Evolutionary conservation across 2,329 filamentous ascomycete species (phyloP).

Genomic region (Beauveria pseudobassiana): DNA sequence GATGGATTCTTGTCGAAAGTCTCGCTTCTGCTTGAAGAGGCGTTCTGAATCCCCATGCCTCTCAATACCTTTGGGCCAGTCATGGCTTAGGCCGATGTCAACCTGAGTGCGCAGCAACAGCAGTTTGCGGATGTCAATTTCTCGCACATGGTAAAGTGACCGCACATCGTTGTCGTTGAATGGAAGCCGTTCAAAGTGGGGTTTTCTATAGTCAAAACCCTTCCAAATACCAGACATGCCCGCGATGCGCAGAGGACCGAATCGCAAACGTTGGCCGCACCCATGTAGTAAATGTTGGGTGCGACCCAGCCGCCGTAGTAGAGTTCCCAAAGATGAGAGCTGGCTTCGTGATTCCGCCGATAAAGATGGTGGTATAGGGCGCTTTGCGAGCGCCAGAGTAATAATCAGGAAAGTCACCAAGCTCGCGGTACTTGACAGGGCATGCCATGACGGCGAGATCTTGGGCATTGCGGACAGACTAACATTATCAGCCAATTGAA

Average conservation of each 20-base stretch:
- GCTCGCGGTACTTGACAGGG: conserved; percentile 75
- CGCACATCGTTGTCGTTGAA: conserved; percentile 71
- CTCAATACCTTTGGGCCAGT: conserved; percentile 87
- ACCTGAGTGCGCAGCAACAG: conserved; percentile 79
- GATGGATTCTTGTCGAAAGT: conserved; percentile 68
- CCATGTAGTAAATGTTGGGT: conserved; percentile 94
- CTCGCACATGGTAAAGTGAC: conserved; percentile 82
- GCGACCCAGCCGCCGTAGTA: conserved; percentile 97
- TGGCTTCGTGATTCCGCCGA: conserved; percentile 92
- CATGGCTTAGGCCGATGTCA: conserved; percentile 86
- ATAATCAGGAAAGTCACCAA: conserved; percentile 92
- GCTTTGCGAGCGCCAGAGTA: conserved; percentile 72
- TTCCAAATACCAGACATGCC: conserved; percentile 95
- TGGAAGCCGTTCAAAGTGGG: conserved; percentile 78
- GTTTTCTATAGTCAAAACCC: conserved; percentile 74
- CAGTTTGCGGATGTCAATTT: conserved; percentile 85
- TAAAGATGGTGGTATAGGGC: conserved; percentile 85
- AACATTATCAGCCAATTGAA: neutral
- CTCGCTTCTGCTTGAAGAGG: conserved; percentile 66
- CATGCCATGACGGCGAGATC: conserved; percentile 88
- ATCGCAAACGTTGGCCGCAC: conserved; percentile 82
- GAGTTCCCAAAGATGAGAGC: conserved; percentile 82
- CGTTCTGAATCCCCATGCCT: conserved; percentile 60
- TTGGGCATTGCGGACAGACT: conserved; percentile 80
- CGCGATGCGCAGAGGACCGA: conserved; percentile 80